phyloP scores from a whole-genome alignment of 345 rosid species.

The Citrus sp. region DNA sequence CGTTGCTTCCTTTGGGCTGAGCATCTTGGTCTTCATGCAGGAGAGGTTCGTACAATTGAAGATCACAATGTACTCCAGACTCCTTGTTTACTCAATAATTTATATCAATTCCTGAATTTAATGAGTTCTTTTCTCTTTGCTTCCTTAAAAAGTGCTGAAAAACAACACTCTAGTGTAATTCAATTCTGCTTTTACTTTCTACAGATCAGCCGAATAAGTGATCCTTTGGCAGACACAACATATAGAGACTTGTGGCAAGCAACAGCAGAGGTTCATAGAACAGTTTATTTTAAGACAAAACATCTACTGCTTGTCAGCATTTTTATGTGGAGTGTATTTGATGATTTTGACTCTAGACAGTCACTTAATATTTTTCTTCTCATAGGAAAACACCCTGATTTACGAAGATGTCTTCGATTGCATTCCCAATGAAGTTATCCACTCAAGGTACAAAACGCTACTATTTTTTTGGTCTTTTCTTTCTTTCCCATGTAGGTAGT shows the following conservation, averaged over 20 bases:
- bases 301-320: background rate
- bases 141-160: background rate
- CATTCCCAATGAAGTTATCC: slow-evolving; percentile 72
- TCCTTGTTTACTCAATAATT: background rate
- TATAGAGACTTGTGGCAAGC: slow-evolving; percentile 68
- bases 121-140: background rate
- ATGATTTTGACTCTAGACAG: background rate
- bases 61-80: background rate
- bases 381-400: slow-evolving; percentile 53
- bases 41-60: slow-evolving; percentile 49
- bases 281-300: background rate
- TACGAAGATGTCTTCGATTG: slow-evolving; percentile 81
- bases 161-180: background rate
- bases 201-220: slow-evolving; percentile 56
- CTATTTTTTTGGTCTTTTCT: background rate
- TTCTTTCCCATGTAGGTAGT: background rate
- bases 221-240: slow-evolving; percentile 64
- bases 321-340: background rate
- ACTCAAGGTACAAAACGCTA: slow-evolving; percentile 44
- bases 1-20: slow-evolving; percentile 84
- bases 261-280: slow-evolving; percentile 53
- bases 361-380: background rate
- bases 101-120: background rate
- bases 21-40: slow-evolving; percentile 70
- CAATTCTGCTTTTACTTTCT: slow-evolving; percentile 2